Evolutionary conservation across 2,329 filamentous ascomycete species (phyloP), one percentile per base, ranked within the genome.

Genomic region (Aspergillus ochraceus): DNA sequence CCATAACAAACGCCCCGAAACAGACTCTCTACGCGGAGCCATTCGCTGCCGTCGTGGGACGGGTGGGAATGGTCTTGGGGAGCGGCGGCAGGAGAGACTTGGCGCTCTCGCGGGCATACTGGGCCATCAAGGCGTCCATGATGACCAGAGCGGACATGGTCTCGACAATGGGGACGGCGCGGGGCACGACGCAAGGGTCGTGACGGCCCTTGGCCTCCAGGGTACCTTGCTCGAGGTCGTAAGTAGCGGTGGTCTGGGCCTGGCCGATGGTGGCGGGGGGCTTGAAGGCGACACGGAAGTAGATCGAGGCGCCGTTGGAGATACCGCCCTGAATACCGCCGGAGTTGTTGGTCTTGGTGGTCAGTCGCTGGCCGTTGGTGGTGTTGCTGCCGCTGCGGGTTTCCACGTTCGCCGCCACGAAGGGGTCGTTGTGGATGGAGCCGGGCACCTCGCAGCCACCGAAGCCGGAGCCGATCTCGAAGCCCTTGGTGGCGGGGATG

Each of bases 291-390:
- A 97, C 89, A 54, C 90, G 88, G 86, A 98, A 98, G 84, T 95
- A 98, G 79, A 98, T 92, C 60, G 88, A 89, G 42, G 91, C 91
- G 59, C 94, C 95, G 77, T 98, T 98, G 54, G 90, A 89, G 77
- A 98, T 98, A 55, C 94, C 94, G 49, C 94, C 95, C 80, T 98
- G 94, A 68, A 98, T 91, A 64, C 94, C 95, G 12, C 94, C 94
- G 2, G 90, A 94, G 82, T 97, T 92, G 82, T 98, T 98, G 26
- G 94, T 97, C 81, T 90, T 90, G 58, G 94, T 97, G 9, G 88
- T 89, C 55, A 97, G 84, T 63, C 82, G 84, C 19, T 90, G 86
- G 60, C 30, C 67, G 61, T 60, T 62, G 51, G 59, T 55, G 50
- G 51, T 64, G n/a, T 57, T 54, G 59, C 42, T 45, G 47, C 63